Conservation (phyloP, 345 rosid species). For the Luvunga scandens region DNA sequence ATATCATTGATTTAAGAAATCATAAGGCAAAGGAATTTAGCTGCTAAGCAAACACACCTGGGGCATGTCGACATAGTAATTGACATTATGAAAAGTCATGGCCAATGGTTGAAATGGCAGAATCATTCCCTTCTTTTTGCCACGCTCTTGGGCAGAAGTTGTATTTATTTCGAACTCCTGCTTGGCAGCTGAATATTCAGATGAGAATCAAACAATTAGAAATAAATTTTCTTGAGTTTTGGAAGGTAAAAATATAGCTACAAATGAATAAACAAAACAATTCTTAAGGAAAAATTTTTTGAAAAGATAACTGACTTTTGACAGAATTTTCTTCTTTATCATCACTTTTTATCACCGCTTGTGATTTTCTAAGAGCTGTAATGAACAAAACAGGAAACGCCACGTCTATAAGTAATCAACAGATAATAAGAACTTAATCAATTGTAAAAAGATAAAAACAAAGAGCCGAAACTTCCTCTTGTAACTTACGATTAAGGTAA, state of each 20-base stretch:
- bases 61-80: slow-evolving; percentile 91
- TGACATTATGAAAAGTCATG: slow-evolving; percentile 90
- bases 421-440: not conserved
- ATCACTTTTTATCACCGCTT: slow-evolving; percentile 39
- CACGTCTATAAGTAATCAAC: not conserved
- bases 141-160: slow-evolving; percentile 27
- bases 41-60: slow-evolving; percentile 38
- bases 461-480: not conserved
- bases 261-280: not conserved
- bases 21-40: not conserved
- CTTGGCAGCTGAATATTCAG: slow-evolving; percentile 22
- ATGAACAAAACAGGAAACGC: slow-evolving; percentile 19
- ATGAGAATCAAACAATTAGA: not conserved
- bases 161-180: not conserved
- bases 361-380: slow-evolving; percentile 59
- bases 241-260: not conserved
- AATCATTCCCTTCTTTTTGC: slow-evolving; percentile 76
- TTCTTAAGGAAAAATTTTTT: not conserved
- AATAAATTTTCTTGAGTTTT: not conserved
- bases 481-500: slow-evolving; percentile 70
- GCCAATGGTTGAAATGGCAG: slow-evolving; percentile 88
- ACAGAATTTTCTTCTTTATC: slow-evolving; percentile 33
- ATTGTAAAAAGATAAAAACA: not conserved
- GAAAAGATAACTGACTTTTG: slow-evolving; percentile 23
- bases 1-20: not conserved